Conservation (phyloP, 768 basidiomycete species). For the Boletus rufocinnamomeus region DNA sequence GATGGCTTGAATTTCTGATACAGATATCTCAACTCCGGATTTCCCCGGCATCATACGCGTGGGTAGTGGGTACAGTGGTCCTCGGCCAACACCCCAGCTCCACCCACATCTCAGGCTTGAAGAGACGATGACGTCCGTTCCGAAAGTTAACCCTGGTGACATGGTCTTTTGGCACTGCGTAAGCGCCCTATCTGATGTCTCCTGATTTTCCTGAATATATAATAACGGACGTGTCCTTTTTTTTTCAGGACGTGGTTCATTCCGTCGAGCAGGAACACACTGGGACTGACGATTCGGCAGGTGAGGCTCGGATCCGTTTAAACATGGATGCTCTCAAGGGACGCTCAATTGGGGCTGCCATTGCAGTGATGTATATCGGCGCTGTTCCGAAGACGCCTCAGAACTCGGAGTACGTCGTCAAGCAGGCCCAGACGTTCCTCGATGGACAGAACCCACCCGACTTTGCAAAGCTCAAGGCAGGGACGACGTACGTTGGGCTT, state of each 20-base stretch:
- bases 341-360: not conserved
- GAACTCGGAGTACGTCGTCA: constrained; percentile 60
- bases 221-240: constrained; percentile 10
- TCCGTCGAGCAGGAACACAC: constrained; percentile 53
- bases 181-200: constrained; percentile 8
- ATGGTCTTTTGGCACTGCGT: constrained; percentile 79
- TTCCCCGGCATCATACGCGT: constrained; percentile 50
- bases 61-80: constrained; percentile 37
- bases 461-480: constrained; percentile 54
- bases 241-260: constrained; percentile 45
- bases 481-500: constrained; percentile 40
- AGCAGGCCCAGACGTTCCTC: constrained; percentile 65
- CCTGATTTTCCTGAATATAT: not conserved
- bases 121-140: constrained; percentile 68
- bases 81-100: constrained; percentile 49
- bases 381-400: constrained; percentile 65
- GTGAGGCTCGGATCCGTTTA: constrained; percentile 30
- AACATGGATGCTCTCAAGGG: not conserved
- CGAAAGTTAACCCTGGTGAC: constrained; percentile 73
- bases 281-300: constrained; percentile 57
- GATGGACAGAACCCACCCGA: constrained; percentile 67
- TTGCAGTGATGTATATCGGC: constrained; percentile 74
- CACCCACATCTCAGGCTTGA: constrained; percentile 71
- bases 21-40: constrained; percentile 49
- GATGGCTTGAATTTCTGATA: constrained; percentile 9